phyloP scores from a whole-genome alignment of 805 yeast species.

The Clavispora vitiphila region DNA sequence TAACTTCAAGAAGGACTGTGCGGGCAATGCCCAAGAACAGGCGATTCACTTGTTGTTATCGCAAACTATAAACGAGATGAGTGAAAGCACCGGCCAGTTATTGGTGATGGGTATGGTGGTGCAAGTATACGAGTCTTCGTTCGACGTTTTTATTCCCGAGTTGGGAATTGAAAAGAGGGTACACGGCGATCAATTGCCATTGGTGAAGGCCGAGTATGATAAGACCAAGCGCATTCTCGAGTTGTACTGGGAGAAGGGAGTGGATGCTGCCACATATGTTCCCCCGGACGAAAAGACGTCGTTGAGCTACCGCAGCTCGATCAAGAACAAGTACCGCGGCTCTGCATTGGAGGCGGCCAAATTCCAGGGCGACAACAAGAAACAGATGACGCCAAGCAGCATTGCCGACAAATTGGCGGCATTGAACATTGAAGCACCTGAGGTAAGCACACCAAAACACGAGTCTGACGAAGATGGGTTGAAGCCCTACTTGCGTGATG shows the following conservation, averaged over 20 bases:
- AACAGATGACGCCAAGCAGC: constrained; percentile 35
- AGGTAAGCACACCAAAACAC: constrained; percentile 20
- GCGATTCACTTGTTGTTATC: constrained; percentile 82
- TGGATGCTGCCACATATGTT: constrained; percentile 83
- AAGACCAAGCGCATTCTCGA: constrained; percentile 63
- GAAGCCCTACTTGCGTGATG: constrained; percentile 52
- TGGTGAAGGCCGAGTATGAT: constrained; percentile 88
- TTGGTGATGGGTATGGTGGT: constrained; percentile 81
- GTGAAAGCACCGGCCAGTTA: constrained; percentile 70
- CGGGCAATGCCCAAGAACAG: constrained; percentile 89
- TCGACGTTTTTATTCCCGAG: constrained; percentile 88
- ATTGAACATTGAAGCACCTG: constrained; percentile 50
- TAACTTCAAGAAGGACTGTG: constrained; percentile 92
- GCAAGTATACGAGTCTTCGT: constrained; percentile 93
- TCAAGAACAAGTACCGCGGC: constrained; percentile 71
- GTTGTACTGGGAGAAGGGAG: constrained; percentile 87
- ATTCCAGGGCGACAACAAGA: constrained; percentile 38
- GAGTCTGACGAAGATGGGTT: constrained; percentile 31
- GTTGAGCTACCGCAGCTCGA: constrained; percentile 69
- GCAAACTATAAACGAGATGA: constrained; percentile 75
- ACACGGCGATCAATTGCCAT: constrained; percentile 94
- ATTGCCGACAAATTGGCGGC: constrained; percentile 45
- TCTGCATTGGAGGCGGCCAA: constrained; percentile 69
- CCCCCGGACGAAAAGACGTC: constrained; percentile 88
- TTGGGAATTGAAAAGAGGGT: constrained; percentile 94